Evolutionary conservation across 805 yeast genomes (phyloP), one percentile per base, ranked within the genome.

Genomic region (Lachancea lanzarotensis): DNA sequence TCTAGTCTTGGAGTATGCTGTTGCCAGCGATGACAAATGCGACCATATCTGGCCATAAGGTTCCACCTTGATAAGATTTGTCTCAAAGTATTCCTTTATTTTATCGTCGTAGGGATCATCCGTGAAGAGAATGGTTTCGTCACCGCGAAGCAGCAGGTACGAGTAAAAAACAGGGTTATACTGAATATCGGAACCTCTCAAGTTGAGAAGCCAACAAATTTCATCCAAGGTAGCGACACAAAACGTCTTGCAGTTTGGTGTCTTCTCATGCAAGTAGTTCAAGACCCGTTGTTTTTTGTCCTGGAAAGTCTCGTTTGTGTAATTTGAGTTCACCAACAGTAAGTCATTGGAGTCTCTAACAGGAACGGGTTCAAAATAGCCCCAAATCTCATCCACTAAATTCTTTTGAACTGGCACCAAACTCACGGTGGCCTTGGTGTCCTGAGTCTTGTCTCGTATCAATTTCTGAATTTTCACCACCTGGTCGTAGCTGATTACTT

Each of bases 141-240:
- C 66, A 11, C 57, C 67, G 15, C 75, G 66, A 26, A 82, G 69
- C 10, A 82, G 62, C 38, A 74, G 55, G 50, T 76, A 76, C 8
- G 90, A 71, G 65, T 80, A 88, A 61, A 91, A 93, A 1, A 89
- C 91, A 0, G 98, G 97, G 56, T 83, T 82, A 60, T 75, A 91
- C 3, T 81, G 82, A 47, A 91, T 82, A 61, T 91, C 98, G 18
- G 74, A 76, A 4, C 90, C 86, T 51, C 98, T 78, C 45, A 91
- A 67, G 59, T 91, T 91, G 59, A 89, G 75, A 35, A 89, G 66
- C 96, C 96, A 90, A 7, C 95, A 93, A 50, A 89, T 78, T 53
- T 90, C 96, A 67, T 91, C 97, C 42, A 90, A 66, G 1, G 89
- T 80, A n/a, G 80, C 72, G 2, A 86, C 70, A 12, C 89, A 68